Evolutionary conservation across 768 basidiomycete genomes (phyloP), one percentile per base, ranked within the genome.

Genomic region (Exidia glandulosa): DNA sequence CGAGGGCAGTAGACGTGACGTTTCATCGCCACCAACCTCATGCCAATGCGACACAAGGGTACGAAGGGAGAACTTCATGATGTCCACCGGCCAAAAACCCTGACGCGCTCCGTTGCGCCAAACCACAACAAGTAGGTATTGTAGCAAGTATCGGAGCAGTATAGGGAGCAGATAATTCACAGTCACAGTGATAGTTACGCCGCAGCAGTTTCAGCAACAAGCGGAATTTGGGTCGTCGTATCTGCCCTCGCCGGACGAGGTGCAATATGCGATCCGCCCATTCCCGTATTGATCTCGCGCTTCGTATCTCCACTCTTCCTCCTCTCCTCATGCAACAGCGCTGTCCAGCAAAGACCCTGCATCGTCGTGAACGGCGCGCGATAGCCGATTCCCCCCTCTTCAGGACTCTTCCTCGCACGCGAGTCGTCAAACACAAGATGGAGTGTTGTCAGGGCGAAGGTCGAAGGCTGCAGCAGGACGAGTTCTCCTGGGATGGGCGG

Each of bases 351-450:
- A 9, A 85, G 59, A 1, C 79, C 85, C 63, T 84, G 75, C 13
- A 81, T 59, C 10, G 82, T 83, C 3, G 79, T 84, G 75, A 81
- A 86, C 1, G 73, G 70, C 10, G 84, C 82, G 32, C 69, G 66
- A 65, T 85, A 87, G 30, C 84, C 84, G n/a, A 87, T 73, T 1
- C 85, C 85, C 3, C 85, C 50, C 25, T 54, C 50, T 9, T 29
- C 9, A 14, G 30, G 27, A 23, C 6, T 1, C 9, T 29, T 67
- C 2, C 84, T 75, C 29, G 85, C 84, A 41, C 82, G 77, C n/a
- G 82, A 81, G 66, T 86, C 84, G 52, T 86, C 83, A 58, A 84
- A 83, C 31, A 86, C 74, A 54, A 85, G 66, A 63, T 86, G 84
- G 1, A 82, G 72, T 25, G 72, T 73, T 2, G 75, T 76, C 19